Evolutionary conservation across 2,329 filamentous ascomycete species (phyloP).

Genomic region (Colletotrichum costaricense): DNA sequence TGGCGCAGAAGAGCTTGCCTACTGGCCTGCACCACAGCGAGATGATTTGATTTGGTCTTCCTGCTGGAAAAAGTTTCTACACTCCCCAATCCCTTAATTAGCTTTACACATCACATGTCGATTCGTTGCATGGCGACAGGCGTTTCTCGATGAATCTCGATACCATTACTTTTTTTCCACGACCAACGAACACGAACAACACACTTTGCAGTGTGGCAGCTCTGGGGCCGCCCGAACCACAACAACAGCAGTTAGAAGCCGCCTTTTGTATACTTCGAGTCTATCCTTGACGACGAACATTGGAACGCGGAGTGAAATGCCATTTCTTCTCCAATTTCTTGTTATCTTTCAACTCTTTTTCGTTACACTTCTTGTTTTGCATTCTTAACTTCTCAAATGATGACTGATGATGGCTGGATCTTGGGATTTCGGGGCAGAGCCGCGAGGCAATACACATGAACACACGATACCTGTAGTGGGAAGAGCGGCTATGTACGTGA

Average conservation of each 20-base stretch:
- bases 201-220: background rate
- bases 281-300: constrained; percentile 34
- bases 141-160: constrained; percentile 43
- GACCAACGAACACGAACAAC: constrained; percentile 9
- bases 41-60: constrained; percentile 59
- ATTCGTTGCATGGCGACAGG: constrained; percentile 53
- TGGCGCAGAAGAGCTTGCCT: constrained; percentile 50
- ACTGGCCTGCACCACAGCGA: constrained; percentile 66
- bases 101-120: constrained; percentile 37
- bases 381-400: constrained; percentile 25
- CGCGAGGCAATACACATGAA: constrained; percentile 20
- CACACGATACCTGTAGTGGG: constrained; percentile 13
- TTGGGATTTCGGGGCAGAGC: constrained; percentile 15
- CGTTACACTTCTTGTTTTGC: background rate
- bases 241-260: constrained; percentile 9
- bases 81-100: constrained; percentile 1
- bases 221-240: constrained; percentile 9
- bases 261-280: constrained; percentile 35
- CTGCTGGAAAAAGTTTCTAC: background rate
- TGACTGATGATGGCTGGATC: constrained; percentile 31
- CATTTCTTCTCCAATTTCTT: background rate
- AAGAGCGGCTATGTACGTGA: constrained; percentile 16
- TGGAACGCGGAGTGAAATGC: constrained; percentile 21
- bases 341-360: background rate
- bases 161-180: constrained; percentile 34